A percentile compares a stretch with the other conserved stretches of the same genome.
Conservation (phyloP, 2,329 filamentous ascomycete genomes). For the Alternaria gaisen region DNA sequence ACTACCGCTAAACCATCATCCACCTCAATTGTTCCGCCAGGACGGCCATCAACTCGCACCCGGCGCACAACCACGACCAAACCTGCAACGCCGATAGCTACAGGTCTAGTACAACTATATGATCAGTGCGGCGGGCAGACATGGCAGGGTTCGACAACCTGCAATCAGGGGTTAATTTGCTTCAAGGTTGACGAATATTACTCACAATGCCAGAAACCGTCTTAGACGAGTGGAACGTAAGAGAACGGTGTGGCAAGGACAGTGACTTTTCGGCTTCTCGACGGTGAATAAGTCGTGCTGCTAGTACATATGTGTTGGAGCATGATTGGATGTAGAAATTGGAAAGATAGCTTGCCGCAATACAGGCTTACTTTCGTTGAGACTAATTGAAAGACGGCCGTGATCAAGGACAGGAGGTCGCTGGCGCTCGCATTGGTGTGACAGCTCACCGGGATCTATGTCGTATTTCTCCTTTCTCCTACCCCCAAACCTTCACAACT, state of each 20-base stretch:
- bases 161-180: constrained; percentile 17
- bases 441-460: not conserved
- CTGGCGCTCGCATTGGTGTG: not conserved
- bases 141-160: constrained; percentile 15
- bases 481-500: constrained; percentile 41
- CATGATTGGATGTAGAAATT: not conserved
- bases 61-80: not conserved
- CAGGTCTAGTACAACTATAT: constrained; percentile 20
- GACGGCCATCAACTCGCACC: not conserved
- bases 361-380: not conserved
- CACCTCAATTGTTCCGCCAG: not conserved
- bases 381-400: not conserved
- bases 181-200: constrained; percentile 26
- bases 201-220: constrained; percentile 24
- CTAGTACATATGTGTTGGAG: not conserved
- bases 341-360: not conserved
- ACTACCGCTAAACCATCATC: constrained; percentile 6
- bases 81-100: constrained; percentile 10
- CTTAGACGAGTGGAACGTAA: not conserved
- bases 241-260: not conserved
- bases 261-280: not conserved
- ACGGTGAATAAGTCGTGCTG: not conserved
- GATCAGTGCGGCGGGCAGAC: constrained; percentile 25
- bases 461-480: not conserved
- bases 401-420: not conserved